Evolutionary conservation across 2,329 filamentous ascomycete genomes (phyloP), one percentile per base, ranked within the genome.

Genomic region (Beauveria medogensis): DNA sequence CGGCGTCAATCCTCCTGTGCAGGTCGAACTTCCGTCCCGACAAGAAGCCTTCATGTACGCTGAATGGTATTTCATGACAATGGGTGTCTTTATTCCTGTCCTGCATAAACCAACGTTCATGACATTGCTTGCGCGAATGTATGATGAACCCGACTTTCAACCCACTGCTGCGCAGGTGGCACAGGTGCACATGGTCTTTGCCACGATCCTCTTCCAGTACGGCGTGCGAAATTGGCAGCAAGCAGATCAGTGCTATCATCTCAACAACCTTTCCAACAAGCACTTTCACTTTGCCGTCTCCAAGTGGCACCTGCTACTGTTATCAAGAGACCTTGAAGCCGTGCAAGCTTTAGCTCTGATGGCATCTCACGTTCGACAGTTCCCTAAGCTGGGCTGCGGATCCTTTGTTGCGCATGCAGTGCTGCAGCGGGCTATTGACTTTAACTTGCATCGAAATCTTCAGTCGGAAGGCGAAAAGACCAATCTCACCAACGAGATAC

Each of bases 211-310:
- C 69, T 91, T 89, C 66, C 90, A 95, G 67, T 89, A 86, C 63
- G 87, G 87, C n/a, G 78, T 85, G 5, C 81, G 90, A 22, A 92
- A 91, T 66, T 77, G 78, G 63, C 79, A 84, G 63, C 75, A 83
- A 61, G 71, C 80, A 18, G 78, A 80, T 3, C 78, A 82, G 62
- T 79, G 82, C 63, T 75, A 76, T 7, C 77, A 80, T 44, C 74
- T 88, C 57, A 84, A 88, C 65, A 79, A 84, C 1, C 75, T 87
- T 55, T 90, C 89, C 3, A 90, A 92, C 72, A 82, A 83, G 59
- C 90, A 94, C 70, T 93, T 92, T 66, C 88, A 92, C 67, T 93
- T 87, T 69, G 82, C 87, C 1, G 74, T 92, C 50, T 84, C 83
- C 69, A 85, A 87, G 71, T 85, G 89, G 65, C 87, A 84, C 64